Evolutionary conservation across 345 rosid species (phyloP).

Genomic region (Ceriops decandra): DNA sequence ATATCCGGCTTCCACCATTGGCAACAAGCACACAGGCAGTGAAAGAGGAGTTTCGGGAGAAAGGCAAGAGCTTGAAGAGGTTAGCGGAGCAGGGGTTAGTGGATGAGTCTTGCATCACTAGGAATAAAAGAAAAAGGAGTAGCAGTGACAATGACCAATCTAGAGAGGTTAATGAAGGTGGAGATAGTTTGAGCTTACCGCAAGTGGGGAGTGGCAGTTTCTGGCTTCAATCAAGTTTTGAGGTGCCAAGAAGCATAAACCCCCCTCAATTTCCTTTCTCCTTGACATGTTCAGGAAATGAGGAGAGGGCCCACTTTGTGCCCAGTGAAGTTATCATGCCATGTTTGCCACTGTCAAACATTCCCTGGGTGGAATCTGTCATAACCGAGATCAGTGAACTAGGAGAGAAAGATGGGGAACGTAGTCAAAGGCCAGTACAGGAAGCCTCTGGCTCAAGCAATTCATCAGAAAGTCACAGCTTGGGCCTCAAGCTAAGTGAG

Average conservation of each 20-base stretch:
- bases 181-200: slow-evolving; percentile 41
- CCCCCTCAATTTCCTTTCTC: slow-evolving; percentile 61
- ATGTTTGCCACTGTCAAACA: slow-evolving; percentile 57
- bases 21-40: slow-evolving; percentile 47
- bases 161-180: slow-evolving; percentile 33
- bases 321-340: slow-evolving; percentile 67
- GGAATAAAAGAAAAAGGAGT: slow-evolving; percentile 73
- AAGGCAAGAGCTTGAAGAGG: slow-evolving; percentile 76
- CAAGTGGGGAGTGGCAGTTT: slow-evolving; percentile 47
- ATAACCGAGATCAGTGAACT: slow-evolving; percentile 67
- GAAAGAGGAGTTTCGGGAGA: slow-evolving; percentile 67
- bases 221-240: slow-evolving; percentile 71
- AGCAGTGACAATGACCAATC: slow-evolving; percentile 25
- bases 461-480: slow-evolving; percentile 71
- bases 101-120: slow-evolving; percentile 54
- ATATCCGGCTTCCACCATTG: slow-evolving; percentile 82
- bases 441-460: slow-evolving; percentile 82
- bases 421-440: slow-evolving; percentile 50
- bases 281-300: slow-evolving; percentile 65
- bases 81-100: slow-evolving; percentile 54
- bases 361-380: slow-evolving; percentile 74
- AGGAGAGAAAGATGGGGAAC: slow-evolving; percentile 60
- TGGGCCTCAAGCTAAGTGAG: slow-evolving; percentile 48
- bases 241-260: slow-evolving; percentile 31
- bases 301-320: slow-evolving; percentile 62